Evolutionary conservation across 2,329 filamentous ascomycete species (phyloP), one percentile per base, ranked within the genome.

Genomic region (Grosmannia clavigera): DNA sequence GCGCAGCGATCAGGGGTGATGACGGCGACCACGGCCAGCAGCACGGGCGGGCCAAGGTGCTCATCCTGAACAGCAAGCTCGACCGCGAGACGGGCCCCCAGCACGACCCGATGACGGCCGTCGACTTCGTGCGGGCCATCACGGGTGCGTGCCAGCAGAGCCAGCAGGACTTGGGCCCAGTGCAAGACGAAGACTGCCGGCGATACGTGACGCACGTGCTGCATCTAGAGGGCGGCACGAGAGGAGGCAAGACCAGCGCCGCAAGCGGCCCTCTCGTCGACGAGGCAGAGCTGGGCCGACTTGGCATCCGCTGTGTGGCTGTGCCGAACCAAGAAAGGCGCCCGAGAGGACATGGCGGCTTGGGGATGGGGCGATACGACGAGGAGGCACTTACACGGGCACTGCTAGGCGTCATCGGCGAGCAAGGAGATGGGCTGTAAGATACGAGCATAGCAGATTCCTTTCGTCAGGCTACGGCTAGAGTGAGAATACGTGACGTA

Each of bases 81-180:
- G 92, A 97, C 68, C 84, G 92, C 11, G 92, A 97, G 75, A 96
- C 91, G 0, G 90, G 91, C 0, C 89, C 91, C 0, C 77, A 77
- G 0, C 69, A 69, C 0, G 63, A 78, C 0, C 84, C 87, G 0
- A 91, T 90, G 68, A 82, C 83, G 0, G 92, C 89, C 0, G 74
- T 83, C 0, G 91, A 95, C 67, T 97, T 97, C 69, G 82, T 96
- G 0, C 82, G 80, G 12, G 89, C 92, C 0, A 87, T 97, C 55
- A 84, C 84, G 0, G 81, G 83, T 27, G 92, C 91, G 0, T 87
- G 86, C 46, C 80, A 83, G 40, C 81, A 90, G 65, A 90, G 85
- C 58, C 77, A 83, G 43, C 81, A 80, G 43, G 68, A 78, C 10
- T 67, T 69, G 0, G 65, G 68, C 0, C 68, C 70, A 27, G 68